A percentile compares a stretch with the other conserved stretches of the same genome.
These are phyloP conservation scores for Brassica rapa DNA, from an alignment of 345 rosid genomes.

Conservation along the genomic window DNA sequence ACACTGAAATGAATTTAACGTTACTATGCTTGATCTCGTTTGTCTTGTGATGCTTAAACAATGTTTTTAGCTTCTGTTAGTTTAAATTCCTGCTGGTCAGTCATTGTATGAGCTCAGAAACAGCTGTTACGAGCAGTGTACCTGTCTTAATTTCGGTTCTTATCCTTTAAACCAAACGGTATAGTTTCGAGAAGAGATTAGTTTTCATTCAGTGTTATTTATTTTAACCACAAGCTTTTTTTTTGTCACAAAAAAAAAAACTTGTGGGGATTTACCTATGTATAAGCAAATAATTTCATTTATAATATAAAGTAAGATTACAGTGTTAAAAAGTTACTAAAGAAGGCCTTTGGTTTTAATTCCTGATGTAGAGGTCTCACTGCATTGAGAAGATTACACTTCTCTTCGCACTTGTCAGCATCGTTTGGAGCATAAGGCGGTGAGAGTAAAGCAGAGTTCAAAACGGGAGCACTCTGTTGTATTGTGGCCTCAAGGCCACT, in stretches of 20 bases:
- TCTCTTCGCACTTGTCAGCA: background rate
- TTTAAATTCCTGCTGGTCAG: background rate
- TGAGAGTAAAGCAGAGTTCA: slow-evolving; percentile 32
- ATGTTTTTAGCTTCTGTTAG: background rate
- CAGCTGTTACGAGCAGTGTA: background rate
- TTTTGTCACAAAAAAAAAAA: no score
- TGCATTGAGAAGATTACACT: background rate
- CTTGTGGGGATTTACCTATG: background rate
- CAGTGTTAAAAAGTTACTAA: background rate
- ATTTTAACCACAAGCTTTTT: background rate
- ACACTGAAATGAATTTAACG: background rate
- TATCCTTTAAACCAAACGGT: background rate
- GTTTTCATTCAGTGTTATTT: background rate
- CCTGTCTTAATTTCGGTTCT: background rate
- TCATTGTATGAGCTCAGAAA: background rate
- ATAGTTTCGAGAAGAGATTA: background rate
- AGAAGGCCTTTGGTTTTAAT: background rate
- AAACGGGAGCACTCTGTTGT: slow-evolving; percentile 96
- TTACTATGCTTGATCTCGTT: background rate
- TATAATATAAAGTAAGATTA: background rate
- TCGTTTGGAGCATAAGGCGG: background rate
- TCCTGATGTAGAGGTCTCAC: background rate
- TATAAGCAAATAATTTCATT: background rate
- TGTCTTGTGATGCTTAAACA: background rate
- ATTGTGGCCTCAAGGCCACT: slow-evolving; percentile 94